A percentile compares a stretch with the other conserved stretches of the same genome.
These are phyloP conservation scores for Acanthamoeba lenticulata DNA, from an alignment of 208 protist species.

Conservation along the genomic window DNA sequence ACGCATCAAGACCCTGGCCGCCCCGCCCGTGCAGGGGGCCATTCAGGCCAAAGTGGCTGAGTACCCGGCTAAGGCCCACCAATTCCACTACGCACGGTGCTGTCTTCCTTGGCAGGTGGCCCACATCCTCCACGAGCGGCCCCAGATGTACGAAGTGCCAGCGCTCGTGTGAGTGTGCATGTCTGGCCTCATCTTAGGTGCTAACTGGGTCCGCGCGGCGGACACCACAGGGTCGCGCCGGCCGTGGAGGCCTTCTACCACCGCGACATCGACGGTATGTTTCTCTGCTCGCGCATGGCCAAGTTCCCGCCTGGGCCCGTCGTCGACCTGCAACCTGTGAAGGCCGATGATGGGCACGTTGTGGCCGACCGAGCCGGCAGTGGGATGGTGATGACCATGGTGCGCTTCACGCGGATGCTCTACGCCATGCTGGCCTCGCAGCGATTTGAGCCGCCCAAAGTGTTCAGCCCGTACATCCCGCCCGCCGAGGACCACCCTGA, in stretches of 20 bases:
- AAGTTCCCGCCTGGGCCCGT: background rate
- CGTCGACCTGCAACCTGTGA: background rate
- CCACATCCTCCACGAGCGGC: background rate
- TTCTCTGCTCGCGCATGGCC: conserved; percentile 54
- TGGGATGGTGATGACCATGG: conserved; percentile 51
- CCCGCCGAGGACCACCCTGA: conserved; percentile 9
- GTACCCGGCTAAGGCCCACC: conserved; percentile 64
- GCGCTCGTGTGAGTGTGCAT: background rate
- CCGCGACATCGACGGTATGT: conserved; percentile 57
- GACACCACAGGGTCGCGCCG: background rate
- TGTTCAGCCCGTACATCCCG: background rate
- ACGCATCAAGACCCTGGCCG: conserved; percentile 11
- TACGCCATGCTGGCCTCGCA: conserved; percentile 25
- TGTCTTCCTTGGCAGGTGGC: conserved; percentile 38
- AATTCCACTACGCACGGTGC: conserved; percentile 47
- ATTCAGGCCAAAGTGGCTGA: background rate
- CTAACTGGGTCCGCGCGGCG: background rate
- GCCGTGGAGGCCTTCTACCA: conserved; percentile 34
- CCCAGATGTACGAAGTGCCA: background rate
- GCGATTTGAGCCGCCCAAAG: conserved; percentile 31
- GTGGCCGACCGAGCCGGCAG: background rate
- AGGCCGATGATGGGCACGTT: background rate
- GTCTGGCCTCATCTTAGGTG: background rate
- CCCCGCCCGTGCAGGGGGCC: background rate
- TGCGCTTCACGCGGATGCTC: conserved; percentile 5